Percentiles rank a stretch among this genome's conserved stretches.
Conservation (phyloP, 352 stramenopile genomes). For the Pythium brassicae region DNA sequence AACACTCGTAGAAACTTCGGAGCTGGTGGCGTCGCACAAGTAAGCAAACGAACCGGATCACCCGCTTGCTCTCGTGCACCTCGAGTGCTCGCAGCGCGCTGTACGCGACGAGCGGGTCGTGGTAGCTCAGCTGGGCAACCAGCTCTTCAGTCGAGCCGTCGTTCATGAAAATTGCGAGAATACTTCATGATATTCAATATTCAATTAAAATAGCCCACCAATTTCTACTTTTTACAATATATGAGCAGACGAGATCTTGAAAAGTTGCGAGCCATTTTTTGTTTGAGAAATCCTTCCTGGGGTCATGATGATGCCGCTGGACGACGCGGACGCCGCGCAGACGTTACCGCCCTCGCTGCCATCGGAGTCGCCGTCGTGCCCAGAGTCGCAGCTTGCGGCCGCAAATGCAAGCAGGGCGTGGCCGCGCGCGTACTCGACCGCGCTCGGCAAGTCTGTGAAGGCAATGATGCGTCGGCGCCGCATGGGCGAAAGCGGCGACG, state of each 20-base stretch:
- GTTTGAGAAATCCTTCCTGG: not conserved
- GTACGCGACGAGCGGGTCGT: conserved; percentile 41
- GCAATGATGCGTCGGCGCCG: conserved; percentile 41
- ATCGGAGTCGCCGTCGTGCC: not conserved
- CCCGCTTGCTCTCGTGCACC: not conserved
- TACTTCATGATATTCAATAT: no score
- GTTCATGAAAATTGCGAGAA: no score
- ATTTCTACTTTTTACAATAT: no score
- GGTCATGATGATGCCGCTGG: conserved; percentile 7
- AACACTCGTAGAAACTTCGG: no score
- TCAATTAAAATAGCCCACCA: no score
- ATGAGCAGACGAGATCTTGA: not conserved
- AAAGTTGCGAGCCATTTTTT: not conserved
- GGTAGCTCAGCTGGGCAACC: conserved; percentile 18
- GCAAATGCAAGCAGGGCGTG: conserved; percentile 6
- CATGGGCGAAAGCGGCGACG: conserved; percentile 2
- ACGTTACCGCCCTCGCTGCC: no score
- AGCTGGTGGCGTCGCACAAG: not conserved
- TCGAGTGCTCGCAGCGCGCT: conserved; percentile 33
- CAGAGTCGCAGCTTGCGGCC: not conserved
- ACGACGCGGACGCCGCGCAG: not conserved
- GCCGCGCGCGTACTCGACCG: conserved; percentile 31
- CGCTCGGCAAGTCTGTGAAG: conserved; percentile 47
- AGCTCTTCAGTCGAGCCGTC: conserved; percentile 6
- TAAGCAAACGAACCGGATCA: conserved; percentile 8